Percentiles rank a stretch among this genome's conserved stretches.
These are phyloP conservation scores for Usnea hakonensis DNA, from an alignment of 495 filamentous ascomycete genomes.

Conservation along the genomic window DNA sequence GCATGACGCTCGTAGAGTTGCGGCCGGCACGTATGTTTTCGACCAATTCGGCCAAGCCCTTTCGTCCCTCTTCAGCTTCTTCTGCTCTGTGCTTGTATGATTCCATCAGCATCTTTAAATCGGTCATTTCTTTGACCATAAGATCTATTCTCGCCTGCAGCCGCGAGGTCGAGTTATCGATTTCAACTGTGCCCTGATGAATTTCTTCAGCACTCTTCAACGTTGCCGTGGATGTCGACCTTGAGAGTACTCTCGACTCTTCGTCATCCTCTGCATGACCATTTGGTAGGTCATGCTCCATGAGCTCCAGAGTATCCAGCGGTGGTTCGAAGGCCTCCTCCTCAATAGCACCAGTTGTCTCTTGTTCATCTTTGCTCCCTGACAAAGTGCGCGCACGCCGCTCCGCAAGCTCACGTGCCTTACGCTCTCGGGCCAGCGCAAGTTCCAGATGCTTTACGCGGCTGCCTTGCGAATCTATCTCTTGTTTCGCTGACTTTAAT, in stretches of 20 bases:
- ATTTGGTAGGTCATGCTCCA: slow-evolving; percentile 17
- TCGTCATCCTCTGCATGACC: slow-evolving; percentile 18
- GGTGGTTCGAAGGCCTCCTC: slow-evolving; percentile 34
- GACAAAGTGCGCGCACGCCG: slow-evolving; percentile 65
- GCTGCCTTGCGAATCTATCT: slow-evolving; percentile 67
- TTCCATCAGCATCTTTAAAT: slow-evolving; percentile 73
- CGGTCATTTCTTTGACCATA: slow-evolving; percentile 76
- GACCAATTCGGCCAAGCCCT: slow-evolving; percentile 82
- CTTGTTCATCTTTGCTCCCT: slow-evolving; percentile 27
- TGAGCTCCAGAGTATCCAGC: slow-evolving; percentile 20
- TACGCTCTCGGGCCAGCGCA: slow-evolving; percentile 66
- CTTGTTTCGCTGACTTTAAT: slow-evolving; percentile 68
- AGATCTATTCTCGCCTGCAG: slow-evolving; percentile 69
- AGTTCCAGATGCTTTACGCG: slow-evolving; percentile 76
- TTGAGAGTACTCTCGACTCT: slow-evolving; percentile 23
- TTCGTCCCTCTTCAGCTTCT: slow-evolving; percentile 69
- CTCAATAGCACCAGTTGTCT: slow-evolving; percentile 21
- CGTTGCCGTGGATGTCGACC: slow-evolving; percentile 25
- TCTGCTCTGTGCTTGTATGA: slow-evolving; percentile 69
- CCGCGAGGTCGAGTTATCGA: slow-evolving; percentile 28
- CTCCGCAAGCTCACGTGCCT: slow-evolving; percentile 76
- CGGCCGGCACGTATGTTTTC: slow-evolving; percentile 54
- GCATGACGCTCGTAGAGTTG: neutral
- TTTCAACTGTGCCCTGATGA: slow-evolving; percentile 35
- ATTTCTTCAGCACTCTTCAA: slow-evolving; percentile 36